Base-by-base conservation (phyloP, 2,329 filamentous ascomycete genomes). In the Trichophaea hybrida region DNA sequence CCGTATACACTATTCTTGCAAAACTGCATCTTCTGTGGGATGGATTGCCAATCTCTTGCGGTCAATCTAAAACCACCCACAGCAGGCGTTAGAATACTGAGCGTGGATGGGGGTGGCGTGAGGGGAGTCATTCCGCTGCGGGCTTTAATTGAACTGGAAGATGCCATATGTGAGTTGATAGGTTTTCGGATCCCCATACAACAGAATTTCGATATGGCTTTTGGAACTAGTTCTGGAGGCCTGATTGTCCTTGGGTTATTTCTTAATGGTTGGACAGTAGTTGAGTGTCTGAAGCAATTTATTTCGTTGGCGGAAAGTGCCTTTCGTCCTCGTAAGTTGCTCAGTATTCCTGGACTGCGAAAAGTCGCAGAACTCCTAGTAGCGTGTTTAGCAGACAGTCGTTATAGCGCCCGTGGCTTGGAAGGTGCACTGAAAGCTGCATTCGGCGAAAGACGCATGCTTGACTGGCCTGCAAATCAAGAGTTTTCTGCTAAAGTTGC, bases 51-150 rank as follows among this genome's bases (percentile, higher is more conserved):
- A 15, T 17, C n/a, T n/a, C 48, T 58, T 24, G 34, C 33, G 5
- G 35, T 37, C 13, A 13, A 24, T 7, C 15, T 58, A 4, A 61
- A 61, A 50, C 59, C 59, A 43, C 59, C 55, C 34, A 58, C 59
- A n/a, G 59, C 59, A 8, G 59, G 59, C 15, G 33, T 58, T 38
- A 34, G 59, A 5, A 10, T 61, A 33, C 50, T 61, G 12, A 54
- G 55, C 12, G 31, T 61, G 17, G 59, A 58, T 50, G 59, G 59
- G 7, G 55, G 49, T 13, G 59, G 59, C 7, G 44, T 58, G 37
- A 33, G 49, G 8, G 59, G 59, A 10, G 56, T 61, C 2, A 12
- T 61, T n/a, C 59, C 59, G 5, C 43, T 60, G 17, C 17, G 12
- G n/a, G 40, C 44, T 13, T 35, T 60, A 37, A 44, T 12, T 24